Percentiles rank a stretch among this genome's conserved stretches.
Conservation (phyloP, 495 filamentous ascomycete genomes). For the Corynascus novoguineensis region DNA sequence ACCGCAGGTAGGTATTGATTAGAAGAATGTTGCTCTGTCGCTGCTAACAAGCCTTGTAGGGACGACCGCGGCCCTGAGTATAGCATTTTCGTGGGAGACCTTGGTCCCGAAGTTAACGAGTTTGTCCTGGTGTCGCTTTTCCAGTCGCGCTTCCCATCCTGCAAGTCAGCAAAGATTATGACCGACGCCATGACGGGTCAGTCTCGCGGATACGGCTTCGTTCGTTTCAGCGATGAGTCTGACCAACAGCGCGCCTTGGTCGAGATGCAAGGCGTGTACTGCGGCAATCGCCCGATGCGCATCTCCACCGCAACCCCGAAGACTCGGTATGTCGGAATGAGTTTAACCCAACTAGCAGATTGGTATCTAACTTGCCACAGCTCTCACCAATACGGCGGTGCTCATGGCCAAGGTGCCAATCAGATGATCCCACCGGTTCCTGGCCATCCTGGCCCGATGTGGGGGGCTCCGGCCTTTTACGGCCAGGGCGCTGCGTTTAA, state of each 20-base stretch:
- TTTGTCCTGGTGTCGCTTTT: conserved; percentile 96
- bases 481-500: conserved; percentile 36
- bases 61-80: conserved; percentile 96
- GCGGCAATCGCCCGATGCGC: conserved; percentile 97
- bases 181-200: conserved; percentile 96
- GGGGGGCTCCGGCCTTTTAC: conserved; percentile 30
- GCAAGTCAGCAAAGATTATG: conserved; percentile 99
- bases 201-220: conserved; percentile 96
- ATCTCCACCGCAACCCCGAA: conserved; percentile 98
- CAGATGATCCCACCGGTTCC: conserved; percentile 38
- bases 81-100: conserved; percentile 96
- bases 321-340: conserved; percentile 53
- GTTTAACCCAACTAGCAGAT: neutral
- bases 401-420: conserved; percentile 23
- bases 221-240: conserved; percentile 87
- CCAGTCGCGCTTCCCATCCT: conserved; percentile 89
- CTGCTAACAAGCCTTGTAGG: conserved; percentile 40
- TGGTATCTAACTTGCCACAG: conserved; percentile 7
- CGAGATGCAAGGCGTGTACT: conserved; percentile 99
- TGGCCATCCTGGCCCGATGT: conserved; percentile 36
- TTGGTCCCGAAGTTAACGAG: conserved; percentile 98
- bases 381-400: conserved; percentile 38
- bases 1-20: conserved; percentile 67
- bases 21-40: neutral
- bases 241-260: conserved; percentile 92